Evolutionary conservation across 2,329 filamentous ascomycete species (phyloP), one percentile per base, ranked within the genome.

Genomic region (Penicillium sp.): DNA sequence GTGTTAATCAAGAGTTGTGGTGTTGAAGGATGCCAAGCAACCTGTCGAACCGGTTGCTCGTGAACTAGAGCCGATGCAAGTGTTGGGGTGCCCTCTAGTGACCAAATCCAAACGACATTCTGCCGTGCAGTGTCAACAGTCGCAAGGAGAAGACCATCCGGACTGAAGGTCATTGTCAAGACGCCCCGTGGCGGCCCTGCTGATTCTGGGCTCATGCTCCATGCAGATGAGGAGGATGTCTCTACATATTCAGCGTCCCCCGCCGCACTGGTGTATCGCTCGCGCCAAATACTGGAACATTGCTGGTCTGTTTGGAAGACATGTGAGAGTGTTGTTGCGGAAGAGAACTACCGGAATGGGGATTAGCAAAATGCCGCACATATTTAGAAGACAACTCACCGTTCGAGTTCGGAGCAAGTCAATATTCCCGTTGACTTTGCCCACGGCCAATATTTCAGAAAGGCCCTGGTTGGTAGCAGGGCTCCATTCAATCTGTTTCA

Each of bases 401-500:
- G 72, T 76, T 33, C 64, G 69, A 37, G 64, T 71, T 43, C 64
- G 67, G 6, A 76, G 63, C 17, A 80, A 63, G 31, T 76, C 72
- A 19, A 79, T 70, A 34, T 71, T 70, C 2, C 72, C 69, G 58
- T 78, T 75, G 54, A 73, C 72, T 35, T 76, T 77, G 2, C 75
- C 75, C 33, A 80, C 64, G 1, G 74, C 74, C 19, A 80, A 61
- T 51, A 67, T 65, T 19, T 73, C 66, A 21, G 72, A 71, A 8
- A 19, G 38, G 3, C 54, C 53, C 3, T 49, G 44, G 5, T 40
- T 40, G 46, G 48, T 45, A n/a, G 68, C 63, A 17, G 76, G 72
- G 28, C 72, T 69, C 77, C 77, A 80, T 66, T 78, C 75, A 34
- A 80, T 67, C 5, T 67, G 71, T 59, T 71, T 77, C 29, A 79